phyloP scores from a whole-genome alignment of 2,329 filamentous ascomycete genomes.

The Epichloe sibirici region DNA sequence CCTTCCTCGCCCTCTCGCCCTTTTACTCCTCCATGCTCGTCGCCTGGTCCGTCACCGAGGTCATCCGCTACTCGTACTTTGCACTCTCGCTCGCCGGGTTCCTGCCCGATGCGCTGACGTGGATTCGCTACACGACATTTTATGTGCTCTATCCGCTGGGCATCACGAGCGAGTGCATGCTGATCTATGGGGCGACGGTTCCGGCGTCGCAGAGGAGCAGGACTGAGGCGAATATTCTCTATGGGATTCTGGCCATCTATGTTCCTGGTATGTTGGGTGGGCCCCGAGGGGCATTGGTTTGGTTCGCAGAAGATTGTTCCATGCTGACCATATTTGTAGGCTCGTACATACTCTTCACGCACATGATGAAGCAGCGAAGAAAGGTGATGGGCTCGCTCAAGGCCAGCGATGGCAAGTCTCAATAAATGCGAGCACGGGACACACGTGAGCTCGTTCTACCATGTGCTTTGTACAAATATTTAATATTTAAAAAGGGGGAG shows the following conservation, averaged over 20 bases:
- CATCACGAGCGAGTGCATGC: constrained; percentile 73
- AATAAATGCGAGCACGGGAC: constrained; percentile 13
- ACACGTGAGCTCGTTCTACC: neutral
- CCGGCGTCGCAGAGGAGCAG: constrained; percentile 36
- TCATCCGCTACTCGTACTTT: constrained; percentile 89
- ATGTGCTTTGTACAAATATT: neutral
- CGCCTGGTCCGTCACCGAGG: constrained; percentile 85
- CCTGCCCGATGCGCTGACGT: constrained; percentile 56
- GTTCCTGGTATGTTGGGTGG: constrained; percentile 56
- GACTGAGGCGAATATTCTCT: constrained; percentile 46
- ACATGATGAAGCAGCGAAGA: constrained; percentile 86
- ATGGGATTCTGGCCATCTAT: constrained; percentile 59
- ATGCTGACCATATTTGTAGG: constrained; percentile 26
- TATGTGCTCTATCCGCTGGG: constrained; percentile 86
- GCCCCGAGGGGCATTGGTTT: too few relatives aligned
- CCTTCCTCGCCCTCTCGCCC: constrained; percentile 45
- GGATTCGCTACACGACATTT: constrained; percentile 88
- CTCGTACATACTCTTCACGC: constrained; percentile 74
- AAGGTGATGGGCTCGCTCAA: constrained; percentile 62
- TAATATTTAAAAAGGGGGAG: too few relatives aligned
- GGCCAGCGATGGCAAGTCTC: constrained; percentile 30
- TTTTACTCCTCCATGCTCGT: constrained; percentile 68
- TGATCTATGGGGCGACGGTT: constrained; percentile 59
- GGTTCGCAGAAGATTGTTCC: too few relatives aligned
- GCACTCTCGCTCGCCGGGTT: constrained; percentile 54